phyloP scores from a whole-genome alignment of 192 early-diverging fungal species.

The Rhizophagus clarus region DNA sequence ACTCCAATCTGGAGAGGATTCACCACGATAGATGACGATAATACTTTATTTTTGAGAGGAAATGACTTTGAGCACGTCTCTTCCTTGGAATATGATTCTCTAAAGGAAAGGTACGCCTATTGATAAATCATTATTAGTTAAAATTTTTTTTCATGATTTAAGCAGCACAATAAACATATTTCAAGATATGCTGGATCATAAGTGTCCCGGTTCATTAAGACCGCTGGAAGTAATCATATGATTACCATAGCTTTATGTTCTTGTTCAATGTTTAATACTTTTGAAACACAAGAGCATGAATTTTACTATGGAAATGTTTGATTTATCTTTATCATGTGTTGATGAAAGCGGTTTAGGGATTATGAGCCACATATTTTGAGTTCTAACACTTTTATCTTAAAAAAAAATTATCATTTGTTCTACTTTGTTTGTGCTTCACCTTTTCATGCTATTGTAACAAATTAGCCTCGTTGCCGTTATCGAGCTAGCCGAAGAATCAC shows the following conservation, averaged over 20 bases:
- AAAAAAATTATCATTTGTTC: neutral
- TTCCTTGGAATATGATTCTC: neutral
- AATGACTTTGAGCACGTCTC: neutral
- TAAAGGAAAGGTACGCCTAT: slow-evolving; percentile 14
- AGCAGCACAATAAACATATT: too few relatives aligned
- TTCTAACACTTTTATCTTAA: neutral
- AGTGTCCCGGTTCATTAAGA: too few relatives aligned
- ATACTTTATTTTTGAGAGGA: slow-evolving; percentile 13
- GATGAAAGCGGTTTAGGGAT: too few relatives aligned
- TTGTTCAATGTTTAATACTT: too few relatives aligned
- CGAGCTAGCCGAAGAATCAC: slow-evolving; percentile 29
- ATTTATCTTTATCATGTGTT: too few relatives aligned
- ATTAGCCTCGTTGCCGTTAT: slow-evolving; percentile 23
- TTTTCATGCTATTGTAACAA: neutral
- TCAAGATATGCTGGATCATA: too few relatives aligned
- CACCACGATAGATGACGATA: neutral
- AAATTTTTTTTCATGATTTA: neutral
- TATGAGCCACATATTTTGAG: neutral
- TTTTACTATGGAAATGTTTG: neutral
- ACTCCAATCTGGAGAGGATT: neutral
- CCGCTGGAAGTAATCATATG: too few relatives aligned
- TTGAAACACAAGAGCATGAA: neutral
- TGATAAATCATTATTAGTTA: neutral
- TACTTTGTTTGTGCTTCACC: neutral
- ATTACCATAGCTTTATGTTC: too few relatives aligned